Base-by-base conservation (phyloP, 23 red algal genomes). In the Pyropia haitanensis region DNA sequence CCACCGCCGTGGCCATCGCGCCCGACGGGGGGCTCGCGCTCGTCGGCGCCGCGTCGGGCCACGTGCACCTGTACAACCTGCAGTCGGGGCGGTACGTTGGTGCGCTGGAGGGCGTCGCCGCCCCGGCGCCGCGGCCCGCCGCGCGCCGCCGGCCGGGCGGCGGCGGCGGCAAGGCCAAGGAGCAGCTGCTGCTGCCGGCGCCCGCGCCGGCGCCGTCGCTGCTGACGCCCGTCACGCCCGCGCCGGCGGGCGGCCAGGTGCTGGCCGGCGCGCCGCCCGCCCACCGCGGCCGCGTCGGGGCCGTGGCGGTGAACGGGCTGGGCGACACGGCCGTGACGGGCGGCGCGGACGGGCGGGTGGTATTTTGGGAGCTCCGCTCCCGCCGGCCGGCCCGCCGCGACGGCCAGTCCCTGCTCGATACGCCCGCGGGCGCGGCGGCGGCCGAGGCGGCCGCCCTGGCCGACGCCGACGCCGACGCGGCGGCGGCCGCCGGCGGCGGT, bases 1-100 rank as follows among this genome's bases (percentile, higher is more conserved):
- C 77, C 14, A 89, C 77, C 19, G 79, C 49, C 31, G 86, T 80
- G 17, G 70, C 73, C 27, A 66, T 98, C 3, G 81, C 94, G 15
- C 59, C 85, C 21, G 83, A 76, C 58, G 94, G 94, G n/a, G 76
- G 91, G 53, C 82, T 81, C 50, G 94, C 94, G 16, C 50, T 72
- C 31, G 74, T 91, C 22, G 94, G 94, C 15, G 52, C 54, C 18
- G 57, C 78, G 44, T 64, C 68, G 39, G 94, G 94, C 29, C 71
- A 73, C 27, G 29, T 98, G 13, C 73, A 88, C 61, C 26, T 66
- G 23, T 98, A 76, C 58, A 91, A 90, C 51, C 50, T 98, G 18
- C 94, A 98, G 46, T 88, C 81, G 49, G 94, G 94, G 15, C 74
- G 22, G 53, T 76, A 95, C 67, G 59, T 77, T 56, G 76, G 68